phyloP scores from a whole-genome alignment of 495 filamentous ascomycete genomes.

The Lasiosphaeriaceae sp. region DNA sequence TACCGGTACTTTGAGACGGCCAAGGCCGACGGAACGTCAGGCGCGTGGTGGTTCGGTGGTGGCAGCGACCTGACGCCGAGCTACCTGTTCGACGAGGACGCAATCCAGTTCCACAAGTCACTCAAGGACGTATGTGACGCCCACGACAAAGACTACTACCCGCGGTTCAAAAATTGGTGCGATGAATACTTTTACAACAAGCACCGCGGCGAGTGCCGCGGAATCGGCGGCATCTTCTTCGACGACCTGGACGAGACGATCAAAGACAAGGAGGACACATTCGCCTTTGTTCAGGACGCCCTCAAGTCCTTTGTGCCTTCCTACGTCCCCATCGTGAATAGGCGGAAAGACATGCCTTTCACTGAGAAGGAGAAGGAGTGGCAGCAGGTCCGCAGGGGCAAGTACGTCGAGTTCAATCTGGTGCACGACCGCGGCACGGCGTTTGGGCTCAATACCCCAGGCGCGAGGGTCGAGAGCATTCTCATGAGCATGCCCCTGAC shows the following conservation, averaged over 20 bases:
- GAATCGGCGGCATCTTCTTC: conserved; percentile 97
- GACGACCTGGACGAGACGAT: conserved; percentile 88
- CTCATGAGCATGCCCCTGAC: conserved; percentile 95
- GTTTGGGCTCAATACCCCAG: conserved; percentile 91
- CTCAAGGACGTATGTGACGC: conserved; percentile 92
- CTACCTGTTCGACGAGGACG: conserved; percentile 96
- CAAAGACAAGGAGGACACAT: conserved; percentile 78
- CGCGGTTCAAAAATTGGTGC: conserved; percentile 96
- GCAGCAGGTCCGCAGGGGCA: conserved; percentile 89
- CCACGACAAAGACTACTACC: conserved; percentile 89
- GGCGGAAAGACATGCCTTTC: conserved; percentile 86
- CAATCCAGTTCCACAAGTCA: conserved; percentile 89
- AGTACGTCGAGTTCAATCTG: conserved; percentile 98
- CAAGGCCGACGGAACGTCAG: conserved; percentile 64
- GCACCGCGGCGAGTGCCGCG: conserved; percentile 84
- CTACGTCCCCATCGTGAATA: conserved; percentile 84
- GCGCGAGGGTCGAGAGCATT: conserved; percentile 90
- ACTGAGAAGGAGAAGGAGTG: conserved; percentile 83
- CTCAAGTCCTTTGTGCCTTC: conserved; percentile 84
- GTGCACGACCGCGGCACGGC: conserved; percentile 95
- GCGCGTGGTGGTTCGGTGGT: conserved; percentile 97
- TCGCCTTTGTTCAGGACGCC: conserved; percentile 84
- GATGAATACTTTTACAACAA: conserved; percentile 95
- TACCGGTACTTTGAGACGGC: conserved; percentile 98
- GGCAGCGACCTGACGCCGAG: conserved; percentile 90